Evolutionary conservation across 139 green algal genomes (phyloP).

Genomic region (Pleodorina starrii): DNA sequence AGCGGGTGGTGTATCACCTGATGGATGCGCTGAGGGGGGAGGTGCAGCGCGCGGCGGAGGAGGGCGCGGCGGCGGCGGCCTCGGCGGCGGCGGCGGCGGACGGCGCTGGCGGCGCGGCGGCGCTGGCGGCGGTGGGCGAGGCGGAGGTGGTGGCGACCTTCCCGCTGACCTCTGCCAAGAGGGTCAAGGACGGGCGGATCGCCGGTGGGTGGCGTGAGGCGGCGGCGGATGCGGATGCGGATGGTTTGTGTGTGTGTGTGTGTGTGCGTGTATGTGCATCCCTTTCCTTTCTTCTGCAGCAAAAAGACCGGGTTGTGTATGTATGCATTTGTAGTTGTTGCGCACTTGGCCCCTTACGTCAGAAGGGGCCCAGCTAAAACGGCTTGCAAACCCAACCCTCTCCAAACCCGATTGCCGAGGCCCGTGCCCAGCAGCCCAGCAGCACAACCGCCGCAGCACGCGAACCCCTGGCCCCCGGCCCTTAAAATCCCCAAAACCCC

Average conservation of each 20-base stretch:
- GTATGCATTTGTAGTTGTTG: background rate
- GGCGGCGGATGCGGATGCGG: no score
- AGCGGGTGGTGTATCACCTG: slow-evolving; percentile 89
- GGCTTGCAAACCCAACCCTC: no score
- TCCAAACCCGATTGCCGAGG: no score
- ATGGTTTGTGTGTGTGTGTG: background rate
- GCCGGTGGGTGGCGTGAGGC: background rate
- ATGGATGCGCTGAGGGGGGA: slow-evolving; percentile 73
- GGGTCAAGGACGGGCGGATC: slow-evolving; percentile 36
- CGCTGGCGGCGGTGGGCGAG: slow-evolving; percentile 62
- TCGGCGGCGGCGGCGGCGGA: background rate
- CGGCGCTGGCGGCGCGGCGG: background rate
- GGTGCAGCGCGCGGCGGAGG: slow-evolving; percentile 51
- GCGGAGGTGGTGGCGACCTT: slow-evolving; percentile 63
- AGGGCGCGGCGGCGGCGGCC: slow-evolving; percentile 40
- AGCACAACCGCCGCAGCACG: no score
- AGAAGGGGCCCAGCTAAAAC: no score
- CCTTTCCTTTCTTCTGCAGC: no score
- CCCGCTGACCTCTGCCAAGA: slow-evolving; percentile 49
- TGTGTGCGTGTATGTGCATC: background rate
- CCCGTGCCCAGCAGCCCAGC: no score
- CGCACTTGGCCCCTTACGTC: no score
- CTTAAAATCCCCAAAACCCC: no score
- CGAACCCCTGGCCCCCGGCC: no score
- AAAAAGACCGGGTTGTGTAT: no score